phyloP scores from a whole-genome alignment of 257 asterid species.

The Scutellaria baicalensis region DNA sequence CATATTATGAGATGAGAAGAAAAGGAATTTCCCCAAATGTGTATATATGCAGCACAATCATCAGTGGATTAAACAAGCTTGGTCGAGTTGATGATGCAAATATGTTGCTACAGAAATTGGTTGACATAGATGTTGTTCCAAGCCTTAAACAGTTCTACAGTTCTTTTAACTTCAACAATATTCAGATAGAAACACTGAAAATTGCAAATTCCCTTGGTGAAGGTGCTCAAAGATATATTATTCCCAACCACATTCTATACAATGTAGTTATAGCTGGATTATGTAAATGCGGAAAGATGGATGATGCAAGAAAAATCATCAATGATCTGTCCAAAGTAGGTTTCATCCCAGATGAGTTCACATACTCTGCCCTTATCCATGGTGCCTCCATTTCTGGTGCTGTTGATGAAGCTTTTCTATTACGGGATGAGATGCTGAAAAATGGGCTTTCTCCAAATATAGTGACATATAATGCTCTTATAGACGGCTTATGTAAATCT shows the following conservation, averaged over 20 bases:
- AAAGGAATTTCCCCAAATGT: constrained; percentile 63
- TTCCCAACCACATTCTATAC: constrained; percentile 55
- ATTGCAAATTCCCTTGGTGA: constrained; percentile 48
- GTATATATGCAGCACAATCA: constrained; percentile 54
- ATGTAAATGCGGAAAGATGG: constrained; percentile 66
- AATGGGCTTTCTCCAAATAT: constrained; percentile 72
- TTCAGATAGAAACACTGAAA: constrained; percentile 33
- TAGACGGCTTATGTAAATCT: constrained; percentile 72
- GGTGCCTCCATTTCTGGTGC: constrained; percentile 56
- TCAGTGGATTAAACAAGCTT: constrained; percentile 68
- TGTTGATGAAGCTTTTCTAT: constrained; percentile 65
- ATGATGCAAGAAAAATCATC: constrained; percentile 58
- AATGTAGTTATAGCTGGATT: constrained; percentile 73
- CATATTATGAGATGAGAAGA: constrained; percentile 70
- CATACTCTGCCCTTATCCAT: constrained; percentile 74
- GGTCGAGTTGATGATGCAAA: constrained; percentile 60
- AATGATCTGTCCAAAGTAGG: constrained; percentile 44
- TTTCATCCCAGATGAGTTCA: constrained; percentile 77
- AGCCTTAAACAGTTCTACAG: constrained; percentile 33
- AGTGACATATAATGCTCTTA: constrained; percentile 72
- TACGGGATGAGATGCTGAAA: constrained; percentile 78
- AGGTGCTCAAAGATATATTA: constrained; percentile 25
- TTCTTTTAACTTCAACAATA: constrained; percentile 22
- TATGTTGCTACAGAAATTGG: constrained; percentile 52
- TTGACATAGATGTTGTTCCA: constrained; percentile 43